Evolutionary conservation across 140 eudicot species (phyloP), one percentile per base, ranked within the genome.

Genomic region (Cichorium intybus): DNA sequence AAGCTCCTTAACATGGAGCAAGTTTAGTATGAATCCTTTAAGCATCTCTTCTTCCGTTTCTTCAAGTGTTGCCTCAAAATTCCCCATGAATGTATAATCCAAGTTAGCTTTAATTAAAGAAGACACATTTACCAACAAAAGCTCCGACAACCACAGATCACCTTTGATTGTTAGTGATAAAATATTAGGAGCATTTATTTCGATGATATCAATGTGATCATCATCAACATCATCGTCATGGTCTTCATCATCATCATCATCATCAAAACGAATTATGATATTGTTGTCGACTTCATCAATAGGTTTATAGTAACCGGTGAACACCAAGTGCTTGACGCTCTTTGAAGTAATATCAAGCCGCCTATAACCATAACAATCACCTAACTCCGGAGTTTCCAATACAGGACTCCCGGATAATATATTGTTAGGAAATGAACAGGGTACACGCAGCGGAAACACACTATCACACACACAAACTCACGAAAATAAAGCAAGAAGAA

Each of bases 1-100:
- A 52, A 52, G 28, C 33, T 17, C 27, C 15, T 22, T 52, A n/a
- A 52, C 33, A 52, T 52, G 58, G 34, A 31, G 33, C 22, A 52
- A 31, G 0, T 22, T 52, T 52, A 22, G 33, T 52, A 52, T 23
- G 1, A 34, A 34, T 34, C 41, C 41, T 34, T 34, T 34, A 34
- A 34, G 41, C 41, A 34, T 34, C 41, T 52, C 58, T 52, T 52
- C 58, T 23, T 52, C 17, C 23, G 58, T n/a, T 52, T 52, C 58
- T 22, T 23, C 22, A 22, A 5, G 15, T 11, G 31, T 52, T 52
- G 58, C 2, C 0, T 50, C 56, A 7, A 7, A n/a, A 46, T 46
- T 12, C 23, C 52, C 58, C 7, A 1, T 14, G 6, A 12, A 12
- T 17, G 17, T 2, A 52, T 52, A 52, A 52, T 50, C 29, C 7